Base-by-base conservation (phyloP, 768 basidiomycete genomes). In the Hygrocybe punicea region DNA sequence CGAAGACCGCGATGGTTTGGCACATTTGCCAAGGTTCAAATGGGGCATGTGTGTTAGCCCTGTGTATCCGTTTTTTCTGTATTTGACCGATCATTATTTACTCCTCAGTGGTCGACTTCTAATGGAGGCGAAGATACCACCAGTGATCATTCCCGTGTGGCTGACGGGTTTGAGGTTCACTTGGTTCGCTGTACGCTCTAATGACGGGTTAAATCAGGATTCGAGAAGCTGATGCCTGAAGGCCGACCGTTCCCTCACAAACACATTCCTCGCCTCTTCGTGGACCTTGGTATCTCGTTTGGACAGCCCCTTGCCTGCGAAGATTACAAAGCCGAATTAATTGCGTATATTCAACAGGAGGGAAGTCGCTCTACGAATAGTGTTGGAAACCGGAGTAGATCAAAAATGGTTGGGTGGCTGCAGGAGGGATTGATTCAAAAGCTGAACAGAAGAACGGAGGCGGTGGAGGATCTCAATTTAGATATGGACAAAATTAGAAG, bases 61-160 rank as follows among this genome's bases (percentile, higher is more conserved):
- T 4, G 23, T 48, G 40, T 48, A 39, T 36, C 24, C 23, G 34
- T 29, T 17, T 46, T 25, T 37, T 56, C 40, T 54, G 57, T 44
- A 58, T 56, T 50, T 13, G 24, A 47, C 46, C 42, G 21, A 45
- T 53, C 34, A 44, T 46, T 58, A 11, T 44, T 11, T 9, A 17
- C 45, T 21, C 56, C 54, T 36, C 65, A 95, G 93, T 24, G 91
- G 91, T 37, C 82, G 93, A 23, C 88, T 97, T 34, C 67, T 98
- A 44, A 93, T 80, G 75, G 80, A 81, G 63, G 67, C 77, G 6
- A 63, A 68, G 13, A 62, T 75, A n/a, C 79, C 83, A 44, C 95
- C 95, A 2, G 70, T 85, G 19, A 83, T 97, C 57, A 86, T 98
- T 60, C 95, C 95, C 2, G 90, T 97, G 81, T 98, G 93, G 93